These are phyloP conservation scores for Eucalyptus regnans DNA, from an alignment of 345 rosid species.

Conservation along the genomic window DNA sequence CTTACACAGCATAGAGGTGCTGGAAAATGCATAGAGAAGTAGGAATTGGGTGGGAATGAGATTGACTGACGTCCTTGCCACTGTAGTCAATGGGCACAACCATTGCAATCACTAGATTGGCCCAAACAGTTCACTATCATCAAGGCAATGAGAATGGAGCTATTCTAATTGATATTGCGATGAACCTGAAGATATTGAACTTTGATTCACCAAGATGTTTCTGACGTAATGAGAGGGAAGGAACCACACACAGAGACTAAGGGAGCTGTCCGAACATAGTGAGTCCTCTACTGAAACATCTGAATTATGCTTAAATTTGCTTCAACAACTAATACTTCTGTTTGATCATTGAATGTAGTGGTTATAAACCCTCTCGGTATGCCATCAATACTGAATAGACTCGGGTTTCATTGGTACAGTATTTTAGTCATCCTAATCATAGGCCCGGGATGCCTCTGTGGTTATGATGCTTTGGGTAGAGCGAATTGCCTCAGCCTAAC, in stretches of 20 bases:
- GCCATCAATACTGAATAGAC: too few relatives aligned
- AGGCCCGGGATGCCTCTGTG: background rate
- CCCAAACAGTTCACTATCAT: background rate
- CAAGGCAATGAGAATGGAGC: background rate
- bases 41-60: background rate
- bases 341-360: background rate
- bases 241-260: background rate
- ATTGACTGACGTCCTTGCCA: background rate
- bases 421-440: background rate
- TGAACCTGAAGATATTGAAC: background rate
- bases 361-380: too few relatives aligned
- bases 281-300: background rate
- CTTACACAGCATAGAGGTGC: background rate
- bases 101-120: background rate
- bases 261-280: background rate
- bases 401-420: too few relatives aligned
- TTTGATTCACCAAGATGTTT: background rate
- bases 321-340: background rate
- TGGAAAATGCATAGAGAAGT: background rate
- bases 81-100: background rate
- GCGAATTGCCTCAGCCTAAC: background rate
- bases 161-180: slow-evolving; percentile 7
- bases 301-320: background rate
- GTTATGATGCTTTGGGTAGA: background rate
- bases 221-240: background rate